These are phyloP conservation scores for Zymoseptoria passerinii DNA, from an alignment of 2,329 filamentous ascomycete genomes.

Conservation along the genomic window DNA sequence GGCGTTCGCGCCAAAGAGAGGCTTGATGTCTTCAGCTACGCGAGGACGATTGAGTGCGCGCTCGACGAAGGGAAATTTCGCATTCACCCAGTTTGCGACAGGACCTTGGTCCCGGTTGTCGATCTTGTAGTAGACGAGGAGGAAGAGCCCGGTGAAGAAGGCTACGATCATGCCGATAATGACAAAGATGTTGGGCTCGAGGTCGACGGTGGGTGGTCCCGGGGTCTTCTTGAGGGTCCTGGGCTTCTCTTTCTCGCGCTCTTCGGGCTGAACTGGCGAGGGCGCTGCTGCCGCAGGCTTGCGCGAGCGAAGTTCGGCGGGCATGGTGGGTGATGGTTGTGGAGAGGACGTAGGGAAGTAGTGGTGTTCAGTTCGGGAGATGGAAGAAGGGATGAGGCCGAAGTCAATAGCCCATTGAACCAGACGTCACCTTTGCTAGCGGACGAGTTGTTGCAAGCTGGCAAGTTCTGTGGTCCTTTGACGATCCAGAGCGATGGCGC, in stretches of 20 bases:
- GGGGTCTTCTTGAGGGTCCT: constrained; percentile 2
- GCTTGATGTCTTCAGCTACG: neutral
- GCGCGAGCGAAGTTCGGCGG: constrained; percentile 12
- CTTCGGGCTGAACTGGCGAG: neutral
- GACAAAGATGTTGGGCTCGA: constrained; percentile 18
- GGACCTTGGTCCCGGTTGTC: constrained; percentile 16
- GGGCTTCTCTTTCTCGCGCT: constrained; percentile 2
- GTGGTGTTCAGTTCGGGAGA: neutral
- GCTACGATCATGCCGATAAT: constrained; percentile 3
- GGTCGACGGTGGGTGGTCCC: constrained; percentile 5
- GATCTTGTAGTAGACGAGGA: constrained; percentile 16
- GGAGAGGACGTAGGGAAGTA: neutral
- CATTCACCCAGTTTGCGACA: constrained; percentile 15
- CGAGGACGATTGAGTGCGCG: constrained; percentile 7
- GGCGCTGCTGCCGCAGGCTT: constrained; percentile 5
- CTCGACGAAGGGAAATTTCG: constrained; percentile 14
- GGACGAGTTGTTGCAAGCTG: neutral
- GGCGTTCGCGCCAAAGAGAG: constrained; percentile 11
- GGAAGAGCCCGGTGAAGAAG: constrained; percentile 2
- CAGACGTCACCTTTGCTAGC: neutral
- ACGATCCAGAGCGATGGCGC: neutral
- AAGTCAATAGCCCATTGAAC: neutral
- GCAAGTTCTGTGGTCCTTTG: neutral
- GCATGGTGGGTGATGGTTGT: constrained; percentile 5
- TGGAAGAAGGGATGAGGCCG: neutral